Conservation (phyloP, 73 alveolate genomes). For the Tetrahymena borealis region DNA sequence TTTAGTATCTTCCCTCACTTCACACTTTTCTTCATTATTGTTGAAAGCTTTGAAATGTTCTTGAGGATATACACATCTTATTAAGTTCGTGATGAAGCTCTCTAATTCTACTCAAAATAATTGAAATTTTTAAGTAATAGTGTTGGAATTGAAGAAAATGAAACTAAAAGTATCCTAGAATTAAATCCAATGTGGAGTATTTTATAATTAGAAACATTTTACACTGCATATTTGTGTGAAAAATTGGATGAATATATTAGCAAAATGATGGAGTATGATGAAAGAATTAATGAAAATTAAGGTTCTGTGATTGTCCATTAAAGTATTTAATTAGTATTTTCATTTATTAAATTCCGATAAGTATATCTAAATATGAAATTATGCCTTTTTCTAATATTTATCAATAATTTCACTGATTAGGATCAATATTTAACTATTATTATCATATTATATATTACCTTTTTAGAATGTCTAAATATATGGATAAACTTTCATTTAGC, state of each 20-base stretch:
- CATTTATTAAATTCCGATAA: background rate
- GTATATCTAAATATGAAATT: background rate
- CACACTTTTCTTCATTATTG: background rate
- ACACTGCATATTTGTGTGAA: background rate
- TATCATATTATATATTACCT: background rate
- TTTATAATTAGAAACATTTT: background rate
- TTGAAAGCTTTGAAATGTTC: background rate
- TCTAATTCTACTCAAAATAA: background rate
- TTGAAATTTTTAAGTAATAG: background rate
- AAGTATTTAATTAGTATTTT: background rate
- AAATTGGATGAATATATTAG: background rate
- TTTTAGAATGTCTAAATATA: background rate
- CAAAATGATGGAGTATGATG: background rate
- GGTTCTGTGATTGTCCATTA: background rate
- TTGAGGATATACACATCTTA: background rate
- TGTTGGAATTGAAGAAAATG: background rate
- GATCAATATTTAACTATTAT: background rate
- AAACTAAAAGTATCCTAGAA: background rate
- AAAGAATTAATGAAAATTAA: background rate
- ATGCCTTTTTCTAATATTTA: background rate
- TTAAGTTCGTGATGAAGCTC: background rate
- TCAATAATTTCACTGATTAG: background rate
- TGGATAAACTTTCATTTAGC: background rate
- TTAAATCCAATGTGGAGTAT: background rate
- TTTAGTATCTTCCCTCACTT: background rate